A percentile compares a stretch with the other conserved stretches of the same genome.
These are phyloP conservation scores for Calonectria crousiana DNA, from an alignment of 2,329 filamentous ascomycete species.

Conservation along the genomic window DNA sequence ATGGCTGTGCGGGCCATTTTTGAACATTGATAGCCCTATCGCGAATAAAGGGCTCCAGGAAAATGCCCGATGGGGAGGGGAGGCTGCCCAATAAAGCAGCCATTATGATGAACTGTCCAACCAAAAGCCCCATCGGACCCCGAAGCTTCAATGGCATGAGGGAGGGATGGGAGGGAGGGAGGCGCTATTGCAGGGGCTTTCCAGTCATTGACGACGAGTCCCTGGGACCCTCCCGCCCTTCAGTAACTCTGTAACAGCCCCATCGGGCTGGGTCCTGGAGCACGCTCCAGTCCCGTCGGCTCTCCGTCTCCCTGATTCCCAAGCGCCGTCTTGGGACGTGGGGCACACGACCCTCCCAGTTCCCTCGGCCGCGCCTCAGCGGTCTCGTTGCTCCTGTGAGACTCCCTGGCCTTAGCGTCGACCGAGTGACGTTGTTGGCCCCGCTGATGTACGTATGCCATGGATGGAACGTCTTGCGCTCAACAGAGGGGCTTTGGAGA, in stretches of 20 bases:
- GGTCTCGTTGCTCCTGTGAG: slow-evolving; percentile 6
- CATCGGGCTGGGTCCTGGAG: slow-evolving; percentile 14
- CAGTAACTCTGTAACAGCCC: slow-evolving; percentile 19
- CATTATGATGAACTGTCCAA: slow-evolving; percentile 15
- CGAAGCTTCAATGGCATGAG: slow-evolving; percentile 16
- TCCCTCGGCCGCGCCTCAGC: slow-evolving; percentile 11
- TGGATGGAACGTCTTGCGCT: slow-evolving; percentile 13
- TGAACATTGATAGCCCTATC: slow-evolving; percentile 20
- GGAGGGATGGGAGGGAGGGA: slow-evolving; percentile 7
- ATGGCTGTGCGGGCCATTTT: slow-evolving; percentile 14
- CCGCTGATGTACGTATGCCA: slow-evolving; percentile 32
- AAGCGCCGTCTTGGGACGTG: slow-evolving; percentile 33
- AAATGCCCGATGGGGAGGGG: slow-evolving; percentile 20
- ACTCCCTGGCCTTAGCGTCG: slow-evolving; percentile 29
- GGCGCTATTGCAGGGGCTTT: neutral
- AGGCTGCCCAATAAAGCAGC: slow-evolving; percentile 19
- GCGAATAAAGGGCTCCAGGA: neutral
- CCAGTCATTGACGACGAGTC: slow-evolving; percentile 17
- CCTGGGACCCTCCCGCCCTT: slow-evolving; percentile 17
- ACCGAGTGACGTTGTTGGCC: slow-evolving; percentile 35
- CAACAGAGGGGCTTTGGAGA: neutral
- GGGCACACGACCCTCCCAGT: slow-evolving; percentile 32
- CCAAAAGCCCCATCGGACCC: slow-evolving; percentile 13
- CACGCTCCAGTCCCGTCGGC: slow-evolving; percentile 14
- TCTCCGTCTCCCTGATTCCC: slow-evolving; percentile 32